Evolutionary conservation across 2,329 filamentous ascomycete genomes (phyloP).

Genomic region (Shiraia sp.): DNA sequence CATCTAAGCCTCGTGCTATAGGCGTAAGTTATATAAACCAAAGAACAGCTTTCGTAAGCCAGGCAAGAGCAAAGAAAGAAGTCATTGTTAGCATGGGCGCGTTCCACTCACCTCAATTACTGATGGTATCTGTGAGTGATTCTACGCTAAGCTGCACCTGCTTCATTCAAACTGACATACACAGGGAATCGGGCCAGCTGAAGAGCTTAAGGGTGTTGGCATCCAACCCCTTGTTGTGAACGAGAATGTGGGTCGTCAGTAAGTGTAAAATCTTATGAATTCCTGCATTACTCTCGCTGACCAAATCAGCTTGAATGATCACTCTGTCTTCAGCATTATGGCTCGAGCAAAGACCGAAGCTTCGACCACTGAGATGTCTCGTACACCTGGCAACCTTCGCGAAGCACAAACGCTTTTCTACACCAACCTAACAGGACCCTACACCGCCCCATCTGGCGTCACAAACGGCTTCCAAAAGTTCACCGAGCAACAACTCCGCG

Average conservation of each 20-base stretch:
- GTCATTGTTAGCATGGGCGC: slow-evolving; percentile 39
- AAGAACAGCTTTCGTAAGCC: slow-evolving; percentile 23
- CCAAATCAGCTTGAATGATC: slow-evolving; percentile 18
- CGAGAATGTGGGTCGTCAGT: slow-evolving; percentile 36
- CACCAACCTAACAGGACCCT: slow-evolving; percentile 31
- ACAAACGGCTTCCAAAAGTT: slow-evolving; percentile 37
- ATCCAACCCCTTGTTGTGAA: slow-evolving; percentile 32
- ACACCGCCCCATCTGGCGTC: slow-evolving; percentile 36
- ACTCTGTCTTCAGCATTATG: slow-evolving; percentile 33
- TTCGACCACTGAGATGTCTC: slow-evolving; percentile 29
- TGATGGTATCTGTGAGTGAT: slow-evolving; percentile 43
- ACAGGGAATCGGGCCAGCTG: slow-evolving; percentile 40
- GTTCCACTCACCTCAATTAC: slow-evolving; percentile 43
- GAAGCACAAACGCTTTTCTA: slow-evolving; percentile 31
- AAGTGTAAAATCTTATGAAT: background rate
- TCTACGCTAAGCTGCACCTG: slow-evolving; percentile 23
- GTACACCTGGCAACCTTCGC: slow-evolving; percentile 25
- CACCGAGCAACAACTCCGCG: slow-evolving; percentile 18
- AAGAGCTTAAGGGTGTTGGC: slow-evolving; percentile 21
- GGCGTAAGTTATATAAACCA: slow-evolving; percentile 34
- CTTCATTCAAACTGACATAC: too few species aligned
- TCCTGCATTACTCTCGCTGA: background rate
- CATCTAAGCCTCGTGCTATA: slow-evolving; percentile 17
- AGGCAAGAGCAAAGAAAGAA: slow-evolving; percentile 34
- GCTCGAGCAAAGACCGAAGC: slow-evolving; percentile 23